phyloP scores from a whole-genome alignment of 179 eudicot species.

The Drosera spatulata region DNA sequence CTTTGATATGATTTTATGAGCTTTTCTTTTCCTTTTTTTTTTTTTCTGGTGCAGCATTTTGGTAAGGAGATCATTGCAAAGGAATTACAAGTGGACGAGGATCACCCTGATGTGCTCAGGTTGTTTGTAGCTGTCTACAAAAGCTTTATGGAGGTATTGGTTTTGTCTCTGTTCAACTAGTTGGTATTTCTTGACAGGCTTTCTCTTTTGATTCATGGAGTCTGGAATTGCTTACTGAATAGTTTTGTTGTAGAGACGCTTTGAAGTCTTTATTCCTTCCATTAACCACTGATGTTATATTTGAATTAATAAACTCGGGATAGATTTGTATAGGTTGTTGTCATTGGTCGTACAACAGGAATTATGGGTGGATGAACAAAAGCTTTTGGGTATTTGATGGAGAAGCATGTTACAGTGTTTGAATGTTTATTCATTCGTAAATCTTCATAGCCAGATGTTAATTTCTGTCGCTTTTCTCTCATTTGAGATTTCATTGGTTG shows the following conservation, averaged over 20 bases:
- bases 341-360: too few relatives aligned
- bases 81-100: constrained; percentile 44
- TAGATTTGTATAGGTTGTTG: too few relatives aligned
- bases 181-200: neutral
- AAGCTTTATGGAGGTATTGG: constrained; percentile 75
- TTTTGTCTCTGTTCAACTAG: neutral
- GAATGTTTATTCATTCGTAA: too few relatives aligned
- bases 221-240: neutral
- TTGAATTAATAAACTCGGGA: too few relatives aligned
- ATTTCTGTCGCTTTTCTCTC: too few relatives aligned
- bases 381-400: too few relatives aligned
- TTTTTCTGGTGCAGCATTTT: constrained; percentile 10
- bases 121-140: constrained; percentile 72
- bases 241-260: neutral
- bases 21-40: neutral
- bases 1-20: neutral
- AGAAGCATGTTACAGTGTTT: too few relatives aligned
- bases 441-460: too few relatives aligned
- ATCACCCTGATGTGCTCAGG: constrained; percentile 54
- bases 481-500: too few relatives aligned
- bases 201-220: neutral
- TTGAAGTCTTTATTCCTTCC: too few relatives aligned
- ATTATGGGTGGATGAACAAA: too few relatives aligned
- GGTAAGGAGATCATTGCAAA: constrained; percentile 16
- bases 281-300: too few relatives aligned